Conservation (phyloP, 257 asterid genomes). For the Lycium ferocissimum region DNA sequence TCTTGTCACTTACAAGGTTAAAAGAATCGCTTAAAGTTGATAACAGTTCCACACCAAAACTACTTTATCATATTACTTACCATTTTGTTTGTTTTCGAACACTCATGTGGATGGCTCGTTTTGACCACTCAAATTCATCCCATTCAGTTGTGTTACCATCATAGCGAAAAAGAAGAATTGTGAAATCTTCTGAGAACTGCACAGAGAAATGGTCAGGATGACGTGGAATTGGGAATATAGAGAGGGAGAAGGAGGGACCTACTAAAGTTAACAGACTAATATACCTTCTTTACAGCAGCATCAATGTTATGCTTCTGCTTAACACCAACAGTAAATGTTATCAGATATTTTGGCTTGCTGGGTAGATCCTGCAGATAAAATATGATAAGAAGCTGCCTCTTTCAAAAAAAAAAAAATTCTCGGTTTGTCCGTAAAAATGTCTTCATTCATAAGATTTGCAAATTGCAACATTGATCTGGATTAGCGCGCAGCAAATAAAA, state of each 20-base stretch:
- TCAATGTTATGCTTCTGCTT: constrained; percentile 64
- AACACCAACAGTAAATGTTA: constrained; percentile 72
- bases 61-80: constrained; percentile 35
- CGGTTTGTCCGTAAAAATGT: neutral
- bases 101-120: constrained; percentile 68
- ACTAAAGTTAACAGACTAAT: neutral
- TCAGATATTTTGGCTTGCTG: constrained; percentile 62
- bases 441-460: neutral
- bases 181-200: constrained; percentile 72
- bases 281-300: constrained; percentile 71
- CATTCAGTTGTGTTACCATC: constrained; percentile 73
- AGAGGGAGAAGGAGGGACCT: constrained; percentile 6
- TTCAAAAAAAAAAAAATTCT: neutral
- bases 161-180: constrained; percentile 69
- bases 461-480: constrained; percentile 13
- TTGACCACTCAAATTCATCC: constrained; percentile 84
- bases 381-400: neutral
- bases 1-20: neutral
- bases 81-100: constrained; percentile 75
- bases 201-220: constrained; percentile 29
- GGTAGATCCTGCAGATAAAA: constrained; percentile 58
- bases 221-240: neutral
- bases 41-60: neutral
- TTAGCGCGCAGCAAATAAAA: neutral
- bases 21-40: neutral